phyloP scores from a whole-genome alignment of 805 yeast genomes.

The Clavispora asparagi region DNA sequence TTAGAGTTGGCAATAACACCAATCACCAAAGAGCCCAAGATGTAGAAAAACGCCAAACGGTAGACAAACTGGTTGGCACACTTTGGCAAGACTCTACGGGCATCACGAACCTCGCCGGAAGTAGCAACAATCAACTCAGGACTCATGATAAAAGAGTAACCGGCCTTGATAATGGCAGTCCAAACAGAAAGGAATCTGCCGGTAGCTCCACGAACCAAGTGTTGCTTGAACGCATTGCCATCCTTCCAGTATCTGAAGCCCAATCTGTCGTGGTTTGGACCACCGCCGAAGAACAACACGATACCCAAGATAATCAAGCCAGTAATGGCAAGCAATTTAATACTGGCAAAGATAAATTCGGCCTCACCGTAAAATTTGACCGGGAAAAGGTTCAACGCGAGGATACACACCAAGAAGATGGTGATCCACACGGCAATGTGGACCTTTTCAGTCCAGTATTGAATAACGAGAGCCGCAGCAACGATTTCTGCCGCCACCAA shows the following conservation, averaged over 20 bases:
- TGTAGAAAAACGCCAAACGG: constrained; percentile 39
- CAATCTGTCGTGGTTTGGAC: constrained; percentile 16
- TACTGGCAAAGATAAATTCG: constrained; percentile 15
- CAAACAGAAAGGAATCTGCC: constrained; percentile 19
- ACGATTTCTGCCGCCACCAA: constrained; percentile 17
- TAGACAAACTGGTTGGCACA: constrained; percentile 57
- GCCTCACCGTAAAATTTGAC: constrained; percentile 14
- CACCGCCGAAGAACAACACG: constrained; percentile 17
- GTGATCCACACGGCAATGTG: constrained; percentile 37
- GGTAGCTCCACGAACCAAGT: constrained; percentile 30
- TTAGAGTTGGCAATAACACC: constrained; percentile 33
- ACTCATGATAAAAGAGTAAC: constrained; percentile 21
- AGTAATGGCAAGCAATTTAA: constrained; percentile 15
- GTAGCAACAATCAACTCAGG: constrained; percentile 55
- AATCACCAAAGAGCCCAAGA: constrained; percentile 36
- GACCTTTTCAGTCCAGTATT: constrained; percentile 18
- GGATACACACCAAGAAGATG: constrained; percentile 17
- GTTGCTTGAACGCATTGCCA: constrained; percentile 34
- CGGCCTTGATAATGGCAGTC: constrained; percentile 24
- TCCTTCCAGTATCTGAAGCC: constrained; percentile 19
- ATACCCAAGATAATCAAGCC: constrained; percentile 18
- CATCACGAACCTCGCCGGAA: constrained; percentile 55
- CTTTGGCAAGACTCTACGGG: constrained; percentile 56
- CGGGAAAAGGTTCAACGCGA: constrained; percentile 13
- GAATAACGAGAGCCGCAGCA: constrained; percentile 14